These are phyloP conservation scores for Fusarium longipes DNA, from an alignment of 2,329 filamentous ascomycete species.

Conservation along the genomic window DNA sequence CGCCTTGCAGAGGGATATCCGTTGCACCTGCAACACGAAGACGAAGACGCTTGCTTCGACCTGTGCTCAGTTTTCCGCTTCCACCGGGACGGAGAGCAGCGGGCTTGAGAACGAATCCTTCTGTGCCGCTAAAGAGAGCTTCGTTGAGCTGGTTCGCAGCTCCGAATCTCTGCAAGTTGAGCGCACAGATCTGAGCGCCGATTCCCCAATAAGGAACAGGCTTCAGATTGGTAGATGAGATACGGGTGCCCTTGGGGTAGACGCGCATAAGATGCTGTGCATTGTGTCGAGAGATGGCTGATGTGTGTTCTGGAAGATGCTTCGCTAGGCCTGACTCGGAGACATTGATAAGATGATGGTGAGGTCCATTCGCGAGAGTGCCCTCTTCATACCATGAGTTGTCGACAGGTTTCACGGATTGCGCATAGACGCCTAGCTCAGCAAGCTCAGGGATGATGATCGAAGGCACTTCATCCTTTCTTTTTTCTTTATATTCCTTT, in stretches of 20 bases:
- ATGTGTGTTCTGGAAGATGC: conserved; percentile 60
- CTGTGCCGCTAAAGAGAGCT: conserved; percentile 72
- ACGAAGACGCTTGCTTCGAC: conserved; percentile 61
- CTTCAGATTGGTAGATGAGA: conserved; percentile 72
- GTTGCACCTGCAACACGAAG: conserved; percentile 72
- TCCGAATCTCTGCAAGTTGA: conserved; percentile 77
- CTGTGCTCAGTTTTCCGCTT: conserved; percentile 59
- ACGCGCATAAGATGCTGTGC: conserved; percentile 75
- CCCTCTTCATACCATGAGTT: conserved; percentile 71
- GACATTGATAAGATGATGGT: conserved; percentile 76
- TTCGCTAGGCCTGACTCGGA: conserved; percentile 69
- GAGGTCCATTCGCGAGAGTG: conserved; percentile 65
- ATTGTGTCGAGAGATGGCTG: conserved; percentile 68
- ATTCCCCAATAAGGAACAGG: conserved; percentile 74
- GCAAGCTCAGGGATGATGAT: conserved; percentile 73
- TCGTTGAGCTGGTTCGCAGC: conserved; percentile 75
- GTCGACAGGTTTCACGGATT: conserved; percentile 74
- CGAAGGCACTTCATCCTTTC: conserved; percentile 58
- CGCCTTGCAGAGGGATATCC: conserved; percentile 66
- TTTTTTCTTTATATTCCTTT: conserved; percentile 64
- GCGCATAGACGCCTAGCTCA: conserved; percentile 74
- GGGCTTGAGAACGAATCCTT: conserved; percentile 75
- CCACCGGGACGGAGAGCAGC: conserved; percentile 67
- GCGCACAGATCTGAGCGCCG: conserved; percentile 75
- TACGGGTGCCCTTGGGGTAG: conserved; percentile 75